These are phyloP conservation scores for Chrysanthemum makinoi DNA, from an alignment of 129 eudicot species.

Conservation along the genomic window DNA sequence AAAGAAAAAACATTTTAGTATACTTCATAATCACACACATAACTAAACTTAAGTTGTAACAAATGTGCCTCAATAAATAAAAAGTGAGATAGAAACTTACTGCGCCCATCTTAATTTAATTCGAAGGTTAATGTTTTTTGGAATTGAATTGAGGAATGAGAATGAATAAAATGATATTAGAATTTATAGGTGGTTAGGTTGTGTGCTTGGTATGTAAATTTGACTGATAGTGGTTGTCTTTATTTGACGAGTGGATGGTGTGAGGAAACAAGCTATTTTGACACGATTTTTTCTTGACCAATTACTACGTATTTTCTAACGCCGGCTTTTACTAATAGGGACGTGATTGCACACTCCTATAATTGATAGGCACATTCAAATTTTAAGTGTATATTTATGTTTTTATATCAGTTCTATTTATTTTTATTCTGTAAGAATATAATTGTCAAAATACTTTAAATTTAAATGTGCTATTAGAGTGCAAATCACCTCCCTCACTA, in stretches of 20 bases:
- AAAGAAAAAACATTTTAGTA: too few relatives aligned
- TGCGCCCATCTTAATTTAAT: constrained; percentile 41
- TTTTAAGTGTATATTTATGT: too few relatives aligned
- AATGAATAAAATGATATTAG: constrained; percentile 17
- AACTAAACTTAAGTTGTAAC: too few relatives aligned
- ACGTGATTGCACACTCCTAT: too few relatives aligned
- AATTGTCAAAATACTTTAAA: too few relatives aligned
- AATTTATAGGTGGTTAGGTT: constrained; percentile 24
- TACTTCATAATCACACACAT: too few relatives aligned
- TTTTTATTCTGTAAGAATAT: too few relatives aligned
- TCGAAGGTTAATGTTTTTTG: constrained; percentile 1
- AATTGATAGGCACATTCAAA: too few relatives aligned
- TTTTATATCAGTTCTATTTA: too few relatives aligned
- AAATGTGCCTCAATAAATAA: too few relatives aligned
- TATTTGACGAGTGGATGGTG: constrained; percentile 24
- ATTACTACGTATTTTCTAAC: background rate
- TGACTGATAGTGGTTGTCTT: constrained; percentile 12
- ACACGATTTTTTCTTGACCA: background rate
- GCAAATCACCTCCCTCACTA: background rate
- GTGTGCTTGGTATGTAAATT: constrained; percentile 3
- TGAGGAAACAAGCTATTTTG: background rate
- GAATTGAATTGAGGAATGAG: constrained; percentile 23
- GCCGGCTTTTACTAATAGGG: constrained; percentile 4
- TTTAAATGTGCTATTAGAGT: too few relatives aligned
- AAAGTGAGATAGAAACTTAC: constrained; percentile 22